Base-by-base conservation (phyloP, 768 basidiomycete genomes). In the Mycena amicta region DNA sequence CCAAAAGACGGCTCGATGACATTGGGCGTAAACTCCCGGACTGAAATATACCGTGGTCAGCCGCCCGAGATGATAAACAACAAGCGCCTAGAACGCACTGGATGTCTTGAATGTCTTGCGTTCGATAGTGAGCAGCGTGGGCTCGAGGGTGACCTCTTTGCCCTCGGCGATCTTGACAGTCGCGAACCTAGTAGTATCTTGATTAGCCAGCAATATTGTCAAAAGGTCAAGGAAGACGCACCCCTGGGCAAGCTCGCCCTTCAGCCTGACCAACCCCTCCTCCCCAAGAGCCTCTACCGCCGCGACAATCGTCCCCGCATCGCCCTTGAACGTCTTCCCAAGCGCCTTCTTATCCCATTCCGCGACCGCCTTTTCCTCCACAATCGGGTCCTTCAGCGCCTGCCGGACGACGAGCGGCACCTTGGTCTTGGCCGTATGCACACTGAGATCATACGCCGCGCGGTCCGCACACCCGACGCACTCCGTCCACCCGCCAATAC, bases 1-100 rank as follows among this genome's bases (percentile, higher is more conserved):
- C 97, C 96, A 74, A 98, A 97, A 3, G 97, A 99, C 23, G 97
- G 95, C 72, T 98, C 96, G 72, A 98, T 96, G 73, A 99, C 97
- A 74, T 98, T 98, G 33, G 96, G 97, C 55, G 87, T 93, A 75
- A 83, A 97, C 75, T 98, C 95, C 63, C 96, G 92, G 64, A 93
- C 95, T 97, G 69, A 33, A 37, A 56, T 56, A 53, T 43, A 46
- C 37, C 47, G 50, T 6, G 13, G n/a, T 46, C 28, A 52, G 26
- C n/a, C 29, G 51, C 29, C 46, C 52, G 37, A 51, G 3, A 22
- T 15, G 11, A 31, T 5, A 54, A 41, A 25, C 52, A 33, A 45
- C 26, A 47, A 26, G 23, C 20, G 31, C 22, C 47, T 37, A 30
- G 16, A 30, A 80, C 86, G 62, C 63, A 90, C 96, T 81, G 30